Conservation (phyloP, 805 yeast species). For the Cyberlindnera maclurae region DNA sequence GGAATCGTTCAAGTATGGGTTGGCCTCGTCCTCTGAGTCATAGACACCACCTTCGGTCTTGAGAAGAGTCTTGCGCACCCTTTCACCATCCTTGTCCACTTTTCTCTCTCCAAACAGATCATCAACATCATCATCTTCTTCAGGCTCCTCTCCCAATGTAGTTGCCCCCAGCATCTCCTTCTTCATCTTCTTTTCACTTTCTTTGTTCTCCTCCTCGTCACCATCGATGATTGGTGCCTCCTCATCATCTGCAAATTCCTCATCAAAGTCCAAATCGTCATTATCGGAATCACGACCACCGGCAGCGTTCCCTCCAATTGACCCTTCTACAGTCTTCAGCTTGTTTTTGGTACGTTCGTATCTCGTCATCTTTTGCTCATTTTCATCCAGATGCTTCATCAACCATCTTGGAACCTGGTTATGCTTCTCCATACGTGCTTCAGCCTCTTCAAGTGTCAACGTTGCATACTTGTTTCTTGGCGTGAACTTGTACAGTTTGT, state of each 20-base stretch:
- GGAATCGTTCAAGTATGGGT: constrained; percentile 75
- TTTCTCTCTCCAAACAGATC: constrained; percentile 69
- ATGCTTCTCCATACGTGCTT: constrained; percentile 82
- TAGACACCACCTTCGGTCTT: constrained; percentile 72
- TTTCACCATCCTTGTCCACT: constrained; percentile 87
- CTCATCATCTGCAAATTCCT: constrained; percentile 97
- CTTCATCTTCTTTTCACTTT: constrained; percentile 77
- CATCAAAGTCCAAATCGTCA: constrained; percentile 91
- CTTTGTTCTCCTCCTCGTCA: constrained; percentile 87
- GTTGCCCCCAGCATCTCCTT: constrained; percentile 80
- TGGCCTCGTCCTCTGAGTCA: constrained; percentile 81
- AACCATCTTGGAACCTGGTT: constrained; percentile 84
- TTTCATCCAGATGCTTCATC: constrained; percentile 79
- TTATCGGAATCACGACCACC: constrained; percentile 65
- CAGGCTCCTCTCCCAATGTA: constrained; percentile 53
- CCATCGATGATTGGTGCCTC: constrained; percentile 98
- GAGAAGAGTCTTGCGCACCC: constrained; percentile 73
- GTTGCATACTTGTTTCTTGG: constrained; percentile 93
- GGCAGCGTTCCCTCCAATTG: constrained; percentile 29
- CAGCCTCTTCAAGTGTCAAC: constrained; percentile 92
- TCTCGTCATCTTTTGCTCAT: constrained; percentile 44
- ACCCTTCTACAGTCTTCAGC: constrained; percentile 40
- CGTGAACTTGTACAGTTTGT: constrained; percentile 87
- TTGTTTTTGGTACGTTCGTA: constrained; percentile 41
- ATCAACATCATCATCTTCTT: constrained; percentile 52